phyloP scores from a whole-genome alignment of 192 early-diverging fungal species.

The Pilaira anomala region DNA sequence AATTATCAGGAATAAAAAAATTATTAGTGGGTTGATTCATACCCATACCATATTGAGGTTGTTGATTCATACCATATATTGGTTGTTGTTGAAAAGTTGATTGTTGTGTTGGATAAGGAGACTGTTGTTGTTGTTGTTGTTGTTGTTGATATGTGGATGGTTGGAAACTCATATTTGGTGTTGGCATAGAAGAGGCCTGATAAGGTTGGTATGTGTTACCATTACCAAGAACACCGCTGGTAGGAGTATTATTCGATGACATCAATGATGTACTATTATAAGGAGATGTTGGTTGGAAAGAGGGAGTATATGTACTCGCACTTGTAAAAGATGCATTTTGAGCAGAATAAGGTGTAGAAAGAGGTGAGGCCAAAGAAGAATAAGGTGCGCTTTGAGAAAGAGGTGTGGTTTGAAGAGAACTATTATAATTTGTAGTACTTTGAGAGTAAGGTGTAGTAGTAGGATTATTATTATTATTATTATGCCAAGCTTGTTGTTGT shows the following conservation, averaged over 20 bases:
- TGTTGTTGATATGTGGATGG: too few relatives aligned
- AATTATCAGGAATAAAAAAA: slow-evolving; percentile 11
- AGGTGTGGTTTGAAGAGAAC: not conserved
- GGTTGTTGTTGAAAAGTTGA: not conserved
- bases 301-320: not conserved
- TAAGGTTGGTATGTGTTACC: slow-evolving; percentile 7
- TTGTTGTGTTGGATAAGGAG: slow-evolving; percentile 1
- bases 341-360: too few relatives aligned
- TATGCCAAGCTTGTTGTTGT: slow-evolving; percentile 6
- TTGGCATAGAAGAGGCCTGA: not conserved
- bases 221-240: not conserved
- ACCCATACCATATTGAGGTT: slow-evolving; percentile 1
- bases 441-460: not conserved
- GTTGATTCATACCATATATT: not conserved
- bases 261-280: not conserved
- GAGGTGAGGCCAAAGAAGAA: not conserved
- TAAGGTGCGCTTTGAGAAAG: not conserved
- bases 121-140: not conserved
- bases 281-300: not conserved
- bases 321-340: too few relatives aligned
- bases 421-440: not conserved
- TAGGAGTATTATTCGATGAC: not conserved
- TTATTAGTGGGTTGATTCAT: not conserved
- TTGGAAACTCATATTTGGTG: too few relatives aligned
- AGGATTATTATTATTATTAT: not conserved